These are phyloP conservation scores for Cnidoscolus chayamansa DNA, from an alignment of 441 rosid genomes.

Conservation along the genomic window DNA sequence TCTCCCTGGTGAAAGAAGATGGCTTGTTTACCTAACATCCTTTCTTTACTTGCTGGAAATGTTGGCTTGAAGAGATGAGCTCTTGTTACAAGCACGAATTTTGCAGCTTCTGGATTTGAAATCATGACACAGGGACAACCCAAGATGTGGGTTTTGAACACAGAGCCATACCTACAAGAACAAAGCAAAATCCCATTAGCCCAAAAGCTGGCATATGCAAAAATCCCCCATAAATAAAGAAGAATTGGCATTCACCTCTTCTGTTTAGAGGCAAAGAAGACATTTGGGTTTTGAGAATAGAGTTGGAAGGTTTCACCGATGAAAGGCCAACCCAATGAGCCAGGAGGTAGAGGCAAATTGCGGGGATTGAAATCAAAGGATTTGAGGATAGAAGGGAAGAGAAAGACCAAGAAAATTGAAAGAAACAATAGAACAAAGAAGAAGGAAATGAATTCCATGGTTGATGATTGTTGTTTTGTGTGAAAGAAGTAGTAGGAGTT, in stretches of 20 bases:
- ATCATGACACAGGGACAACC: constrained; percentile 98
- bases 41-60: constrained; percentile 91
- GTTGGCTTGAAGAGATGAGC: constrained; percentile 93
- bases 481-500: neutral
- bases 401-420: constrained; percentile 32
- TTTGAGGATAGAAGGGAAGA: constrained; percentile 36
- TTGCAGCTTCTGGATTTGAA: constrained; percentile 89
- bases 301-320: constrained; percentile 91
- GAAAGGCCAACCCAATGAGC: constrained; percentile 89
- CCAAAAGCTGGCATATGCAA: neutral
- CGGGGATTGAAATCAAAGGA: constrained; percentile 22
- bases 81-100: constrained; percentile 71
- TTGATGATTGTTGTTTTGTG: neutral
- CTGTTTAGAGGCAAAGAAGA: constrained; percentile 77
- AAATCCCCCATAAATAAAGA: too few relatives aligned
- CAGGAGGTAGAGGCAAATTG: constrained; percentile 78
- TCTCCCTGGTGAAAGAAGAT: constrained; percentile 92
- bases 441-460: constrained; percentile 44
- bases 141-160: constrained; percentile 85
- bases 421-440: constrained; percentile 18
- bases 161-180: constrained; percentile 57
- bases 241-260: constrained; percentile 37
- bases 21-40: constrained; percentile 92
- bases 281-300: constrained; percentile 90
- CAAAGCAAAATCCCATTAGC: neutral